These are phyloP conservation scores for Lachnellula occidentalis DNA, from an alignment of 2,329 filamentous ascomycete species.

Conservation along the genomic window DNA sequence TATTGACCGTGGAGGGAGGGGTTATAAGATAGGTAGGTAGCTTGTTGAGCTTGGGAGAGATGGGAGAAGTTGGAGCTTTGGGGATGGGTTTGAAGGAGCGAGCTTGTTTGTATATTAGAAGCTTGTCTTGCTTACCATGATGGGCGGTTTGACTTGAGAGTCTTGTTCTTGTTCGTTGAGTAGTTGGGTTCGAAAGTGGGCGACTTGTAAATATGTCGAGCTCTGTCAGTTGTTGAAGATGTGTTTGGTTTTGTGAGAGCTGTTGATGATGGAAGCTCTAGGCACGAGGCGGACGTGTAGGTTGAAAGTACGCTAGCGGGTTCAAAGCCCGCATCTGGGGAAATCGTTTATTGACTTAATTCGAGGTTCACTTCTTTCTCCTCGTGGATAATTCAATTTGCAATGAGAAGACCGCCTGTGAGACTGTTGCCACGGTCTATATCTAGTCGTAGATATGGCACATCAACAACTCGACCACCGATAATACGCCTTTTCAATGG, in stretches of 20 bases:
- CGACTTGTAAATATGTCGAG: background rate
- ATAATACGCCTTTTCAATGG: constrained; percentile 70
- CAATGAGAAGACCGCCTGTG: constrained; percentile 17
- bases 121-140: constrained; percentile 22
- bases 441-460: constrained; percentile 17
- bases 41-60: background rate
- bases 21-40: background rate
- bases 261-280: constrained; percentile 18
- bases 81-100: background rate
- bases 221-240: background rate
- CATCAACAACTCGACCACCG: constrained; percentile 38
- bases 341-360: background rate
- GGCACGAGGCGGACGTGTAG: constrained; percentile 23
- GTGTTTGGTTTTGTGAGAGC: constrained; percentile 1
- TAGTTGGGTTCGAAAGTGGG: background rate
- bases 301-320: constrained; percentile 13
- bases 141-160: constrained; percentile 1
- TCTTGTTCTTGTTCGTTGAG: constrained; percentile 2
- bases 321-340: background rate
- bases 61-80: background rate
- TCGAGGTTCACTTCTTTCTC: background rate
- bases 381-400: constrained; percentile 3
- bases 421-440: constrained; percentile 3
- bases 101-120: background rate
- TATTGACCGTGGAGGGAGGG: background rate